phyloP scores from a whole-genome alignment of 1,284 basidiomycete genomes.

The Anthracocystis walkeri region DNA sequence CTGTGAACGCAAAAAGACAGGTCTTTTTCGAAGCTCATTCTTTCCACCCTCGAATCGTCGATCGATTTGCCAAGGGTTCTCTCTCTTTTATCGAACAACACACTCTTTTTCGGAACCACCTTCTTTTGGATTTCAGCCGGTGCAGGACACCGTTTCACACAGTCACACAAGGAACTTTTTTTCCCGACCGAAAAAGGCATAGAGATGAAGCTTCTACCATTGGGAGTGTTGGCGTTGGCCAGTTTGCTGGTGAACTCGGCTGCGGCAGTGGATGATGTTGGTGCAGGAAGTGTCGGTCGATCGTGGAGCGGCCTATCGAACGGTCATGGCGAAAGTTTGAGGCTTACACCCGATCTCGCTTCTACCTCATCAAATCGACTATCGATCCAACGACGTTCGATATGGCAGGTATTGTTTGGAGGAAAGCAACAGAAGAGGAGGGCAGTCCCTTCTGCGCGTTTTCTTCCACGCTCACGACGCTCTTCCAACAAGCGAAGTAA shows the following conservation, averaged over 20 bases:
- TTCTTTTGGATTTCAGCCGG: slow-evolving; percentile 11
- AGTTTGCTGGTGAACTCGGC: slow-evolving; percentile 27
- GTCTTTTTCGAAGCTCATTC: neutral
- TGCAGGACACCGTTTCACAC: slow-evolving; percentile 29
- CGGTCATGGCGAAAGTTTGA: neutral
- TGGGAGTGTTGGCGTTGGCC: slow-evolving; percentile 30
- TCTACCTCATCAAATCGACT: neutral
- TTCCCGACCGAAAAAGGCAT: neutral
- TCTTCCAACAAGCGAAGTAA: slow-evolving; percentile 14
- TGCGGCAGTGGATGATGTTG: slow-evolving; percentile 7
- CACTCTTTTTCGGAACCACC: neutral
- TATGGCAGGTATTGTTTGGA: slow-evolving; percentile 30
- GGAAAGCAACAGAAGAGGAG: slow-evolving; percentile 30
- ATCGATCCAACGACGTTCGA: slow-evolving; percentile 19
- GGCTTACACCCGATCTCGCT: slow-evolving; percentile 15
- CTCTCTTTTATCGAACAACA: slow-evolving; percentile 4
- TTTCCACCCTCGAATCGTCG: slow-evolving; percentile 20
- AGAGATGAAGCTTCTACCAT: slow-evolving; percentile 35
- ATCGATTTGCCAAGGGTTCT: slow-evolving; percentile 21
- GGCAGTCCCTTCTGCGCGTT: slow-evolving; percentile 44
- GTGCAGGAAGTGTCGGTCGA: neutral
- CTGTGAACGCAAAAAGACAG: slow-evolving; percentile 6
- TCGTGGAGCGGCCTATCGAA: neutral
- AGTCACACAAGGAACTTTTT: neutral
- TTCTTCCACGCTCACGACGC: slow-evolving; percentile 9